Percentiles rank a stretch among this genome's conserved stretches.
Evolutionary conservation across 2,329 filamentous ascomycete genomes (phyloP).

Genomic region (Scopulariopsis brevicaulis): DNA sequence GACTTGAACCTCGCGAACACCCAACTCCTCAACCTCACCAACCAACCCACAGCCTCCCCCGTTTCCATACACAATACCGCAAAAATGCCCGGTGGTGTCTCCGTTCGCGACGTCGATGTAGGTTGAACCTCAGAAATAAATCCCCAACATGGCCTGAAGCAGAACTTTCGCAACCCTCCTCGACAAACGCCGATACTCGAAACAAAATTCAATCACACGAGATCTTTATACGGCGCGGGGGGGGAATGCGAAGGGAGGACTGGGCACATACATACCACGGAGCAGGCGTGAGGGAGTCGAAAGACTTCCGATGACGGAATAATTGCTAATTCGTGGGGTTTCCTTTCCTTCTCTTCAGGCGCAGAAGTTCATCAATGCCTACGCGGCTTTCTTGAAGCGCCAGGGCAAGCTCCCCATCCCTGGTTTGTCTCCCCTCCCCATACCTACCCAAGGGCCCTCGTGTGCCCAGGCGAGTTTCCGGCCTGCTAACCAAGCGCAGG

Average conservation of each 20-base stretch:
- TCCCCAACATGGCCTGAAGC: slow-evolving; percentile 2
- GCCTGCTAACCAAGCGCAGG: slow-evolving; percentile 33
- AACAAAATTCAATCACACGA: background rate
- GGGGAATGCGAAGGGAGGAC: background rate
- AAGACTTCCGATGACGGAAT: slow-evolving; percentile 67
- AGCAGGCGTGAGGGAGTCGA: slow-evolving; percentile 64
- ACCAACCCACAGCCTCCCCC: slow-evolving; percentile 13
- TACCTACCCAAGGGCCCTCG: background rate
- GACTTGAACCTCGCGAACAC: slow-evolving; percentile 2
- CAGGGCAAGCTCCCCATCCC: slow-evolving; percentile 88
- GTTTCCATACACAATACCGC: slow-evolving; percentile 33
- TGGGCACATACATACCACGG: slow-evolving; percentile 16
- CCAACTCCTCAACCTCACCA: slow-evolving; percentile 11
- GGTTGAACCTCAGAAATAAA: slow-evolving; percentile 25
- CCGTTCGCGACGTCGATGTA: slow-evolving; percentile 80
- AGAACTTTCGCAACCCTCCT: slow-evolving; percentile 1
- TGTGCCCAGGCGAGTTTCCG: background rate
- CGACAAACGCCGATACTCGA: slow-evolving; percentile 12
- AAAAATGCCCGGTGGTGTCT: slow-evolving; percentile 71
- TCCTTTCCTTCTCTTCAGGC: slow-evolving; percentile 42
- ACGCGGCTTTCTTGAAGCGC: slow-evolving; percentile 84
- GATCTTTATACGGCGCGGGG: background rate
- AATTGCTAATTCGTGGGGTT: slow-evolving; percentile 49
- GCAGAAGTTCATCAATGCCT: slow-evolving; percentile 81
- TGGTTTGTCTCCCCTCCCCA: slow-evolving; percentile 42